These are phyloP conservation scores for Byssochlamys sp. DNA, from an alignment of 2,329 filamentous ascomycete species.

Conservation along the genomic window DNA sequence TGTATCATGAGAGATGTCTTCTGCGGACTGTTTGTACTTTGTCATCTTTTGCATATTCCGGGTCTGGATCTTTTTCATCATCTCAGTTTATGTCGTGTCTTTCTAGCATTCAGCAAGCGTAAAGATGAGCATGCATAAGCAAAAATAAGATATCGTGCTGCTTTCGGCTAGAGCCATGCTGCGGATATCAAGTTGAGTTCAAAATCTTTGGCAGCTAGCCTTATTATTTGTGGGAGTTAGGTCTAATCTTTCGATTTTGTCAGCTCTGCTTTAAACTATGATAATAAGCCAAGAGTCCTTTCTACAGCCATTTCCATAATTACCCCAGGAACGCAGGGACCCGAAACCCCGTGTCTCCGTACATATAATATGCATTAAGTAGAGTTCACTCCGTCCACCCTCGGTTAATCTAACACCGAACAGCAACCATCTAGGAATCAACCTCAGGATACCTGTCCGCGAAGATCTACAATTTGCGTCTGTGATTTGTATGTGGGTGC, in stretches of 20 bases:
- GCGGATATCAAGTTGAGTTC: background rate
- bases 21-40: background rate
- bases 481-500: too few relatives aligned
- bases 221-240: background rate
- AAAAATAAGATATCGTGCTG: background rate
- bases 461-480: too few relatives aligned
- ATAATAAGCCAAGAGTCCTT: background rate
- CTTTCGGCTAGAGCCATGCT: background rate
- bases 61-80: background rate
- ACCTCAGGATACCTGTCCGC: background rate
- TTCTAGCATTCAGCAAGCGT: background rate
- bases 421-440: background rate
- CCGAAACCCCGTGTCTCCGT: background rate
- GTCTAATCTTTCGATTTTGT: background rate
- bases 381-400: background rate
- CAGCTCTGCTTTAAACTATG: background rate
- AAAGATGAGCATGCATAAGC: background rate
- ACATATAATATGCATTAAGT: background rate
- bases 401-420: background rate
- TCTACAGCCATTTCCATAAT: background rate
- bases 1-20: background rate
- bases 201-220: background rate
- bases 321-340: background rate
- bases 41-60: background rate
- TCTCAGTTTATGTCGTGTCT: background rate